Evolutionary conservation across 1,139 yeast genomes (phyloP).

Genomic region (Yamadazyma trypodendri): DNA sequence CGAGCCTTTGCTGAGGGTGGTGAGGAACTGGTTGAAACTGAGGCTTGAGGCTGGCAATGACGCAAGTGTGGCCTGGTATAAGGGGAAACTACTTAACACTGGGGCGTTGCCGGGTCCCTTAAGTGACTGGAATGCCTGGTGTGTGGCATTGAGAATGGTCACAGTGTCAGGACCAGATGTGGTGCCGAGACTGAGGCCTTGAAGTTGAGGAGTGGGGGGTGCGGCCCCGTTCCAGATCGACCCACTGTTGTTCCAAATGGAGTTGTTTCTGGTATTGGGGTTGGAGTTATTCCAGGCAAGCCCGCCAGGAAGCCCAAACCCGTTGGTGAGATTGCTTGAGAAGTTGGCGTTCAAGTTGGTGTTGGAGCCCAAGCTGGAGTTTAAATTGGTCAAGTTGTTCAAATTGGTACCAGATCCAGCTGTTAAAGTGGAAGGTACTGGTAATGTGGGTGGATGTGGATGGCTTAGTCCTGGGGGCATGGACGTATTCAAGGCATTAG

Average conservation of each 20-base stretch:
- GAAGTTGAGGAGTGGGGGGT: background rate
- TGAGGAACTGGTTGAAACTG: constrained; percentile 43
- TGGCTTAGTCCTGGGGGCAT: constrained; percentile 1
- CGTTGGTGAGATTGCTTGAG: background rate
- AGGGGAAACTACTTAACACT: constrained; percentile 31
- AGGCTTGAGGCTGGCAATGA: constrained; percentile 27
- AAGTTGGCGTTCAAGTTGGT: background rate
- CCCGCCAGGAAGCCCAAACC: background rate
- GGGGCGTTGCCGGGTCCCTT: constrained; percentile 37
- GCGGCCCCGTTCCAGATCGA: constrained; percentile 14
- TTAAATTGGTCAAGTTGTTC: no score
- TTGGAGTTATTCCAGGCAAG: background rate
- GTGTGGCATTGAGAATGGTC: constrained; percentile 24
- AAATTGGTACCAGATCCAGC: no score
- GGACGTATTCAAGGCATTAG: constrained; percentile 1
- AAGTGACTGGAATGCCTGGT: constrained; percentile 35
- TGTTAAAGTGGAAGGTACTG: no score
- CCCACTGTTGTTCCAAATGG: constrained; percentile 30
- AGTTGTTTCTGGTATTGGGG: constrained; percentile 21
- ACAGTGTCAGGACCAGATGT: constrained; percentile 6
- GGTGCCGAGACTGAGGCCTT: background rate
- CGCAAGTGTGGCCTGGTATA: constrained; percentile 33
- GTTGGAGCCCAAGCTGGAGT: no score
- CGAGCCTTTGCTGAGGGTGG: constrained; percentile 23
- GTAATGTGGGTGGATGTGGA: background rate